Conservation (phyloP, 2,329 filamentous ascomycete genomes). For the Fusarium beomiforme region DNA sequence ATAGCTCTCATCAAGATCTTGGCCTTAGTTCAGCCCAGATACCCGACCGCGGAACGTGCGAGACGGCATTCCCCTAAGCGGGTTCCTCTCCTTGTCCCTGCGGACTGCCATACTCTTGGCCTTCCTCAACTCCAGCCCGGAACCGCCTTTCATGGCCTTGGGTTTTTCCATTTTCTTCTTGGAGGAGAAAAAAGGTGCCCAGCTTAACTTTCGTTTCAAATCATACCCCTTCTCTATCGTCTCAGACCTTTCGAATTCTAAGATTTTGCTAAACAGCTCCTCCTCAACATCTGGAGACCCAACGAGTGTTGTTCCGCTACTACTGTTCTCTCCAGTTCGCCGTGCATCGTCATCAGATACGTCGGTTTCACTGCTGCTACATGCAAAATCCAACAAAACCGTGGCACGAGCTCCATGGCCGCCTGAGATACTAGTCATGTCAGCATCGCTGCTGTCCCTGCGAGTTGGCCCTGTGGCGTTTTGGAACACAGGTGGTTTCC, state of each 20-base stretch:
- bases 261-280: not conserved
- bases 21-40: not conserved
- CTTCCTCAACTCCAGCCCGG: not conserved
- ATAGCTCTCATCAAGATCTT: not conserved
- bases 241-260: not conserved
- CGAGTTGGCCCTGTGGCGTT: not conserved
- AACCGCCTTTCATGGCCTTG: not conserved
- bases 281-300: not conserved
- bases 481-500: not conserved
- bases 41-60: not conserved
- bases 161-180: not conserved
- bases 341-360: conserved; percentile 4
- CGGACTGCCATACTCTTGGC: not conserved
- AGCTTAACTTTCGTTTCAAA: conserved; percentile 27
- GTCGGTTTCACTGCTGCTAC: conserved; percentile 4
- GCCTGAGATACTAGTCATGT: not conserved
- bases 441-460: not conserved
- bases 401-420: not conserved
- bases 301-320: conserved; percentile 3
- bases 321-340: conserved; percentile 1
- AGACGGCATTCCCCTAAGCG: not conserved
- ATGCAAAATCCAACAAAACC: not conserved
- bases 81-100: not conserved
- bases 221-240: not conserved
- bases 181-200: not conserved